Percentiles rank a stretch among this genome's conserved stretches.
These are phyloP conservation scores for Cytospora schulzeri DNA, from an alignment of 2,329 filamentous ascomycete species.

Conservation along the genomic window DNA sequence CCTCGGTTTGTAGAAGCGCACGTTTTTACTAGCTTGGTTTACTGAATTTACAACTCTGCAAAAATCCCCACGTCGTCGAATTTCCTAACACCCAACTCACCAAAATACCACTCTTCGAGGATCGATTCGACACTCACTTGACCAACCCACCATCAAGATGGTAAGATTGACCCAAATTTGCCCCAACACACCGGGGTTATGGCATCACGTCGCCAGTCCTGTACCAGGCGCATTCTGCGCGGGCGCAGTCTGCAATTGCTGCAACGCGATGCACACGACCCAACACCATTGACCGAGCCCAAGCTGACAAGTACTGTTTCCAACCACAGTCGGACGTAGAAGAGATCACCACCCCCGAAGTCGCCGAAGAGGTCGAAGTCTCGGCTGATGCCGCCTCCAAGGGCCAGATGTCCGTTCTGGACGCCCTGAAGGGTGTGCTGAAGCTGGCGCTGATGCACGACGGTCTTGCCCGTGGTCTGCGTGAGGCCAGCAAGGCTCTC, in stretches of 20 bases:
- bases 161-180: constrained; percentile 46
- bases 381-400: constrained; percentile 84
- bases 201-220: background rate
- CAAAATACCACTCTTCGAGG: constrained; percentile 60
- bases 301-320: constrained; percentile 31
- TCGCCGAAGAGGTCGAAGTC: constrained; percentile 89
- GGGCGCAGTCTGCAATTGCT: constrained; percentile 11
- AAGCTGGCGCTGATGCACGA: constrained; percentile 99
- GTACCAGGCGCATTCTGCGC: constrained; percentile 9
- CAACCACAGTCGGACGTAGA: constrained; percentile 96
- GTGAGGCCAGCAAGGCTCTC: constrained; percentile 97
- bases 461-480: constrained; percentile 95
- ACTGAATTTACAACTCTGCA: constrained; percentile 30
- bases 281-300: constrained; percentile 27
- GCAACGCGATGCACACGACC: constrained; percentile 17
- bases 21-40: constrained; percentile 27
- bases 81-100: constrained; percentile 27
- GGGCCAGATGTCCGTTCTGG: constrained; percentile 96
- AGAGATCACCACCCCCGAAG: constrained; percentile 91
- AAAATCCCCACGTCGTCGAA: constrained; percentile 30
- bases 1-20: constrained; percentile 20
- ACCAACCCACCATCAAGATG: constrained; percentile 59
- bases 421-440: constrained; percentile 97
- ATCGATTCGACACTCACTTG: constrained; percentile 61
- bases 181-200: background rate